These are phyloP conservation scores for Fagopyrum tataricum DNA, from an alignment of 148 eudicot species.

Conservation along the genomic window DNA sequence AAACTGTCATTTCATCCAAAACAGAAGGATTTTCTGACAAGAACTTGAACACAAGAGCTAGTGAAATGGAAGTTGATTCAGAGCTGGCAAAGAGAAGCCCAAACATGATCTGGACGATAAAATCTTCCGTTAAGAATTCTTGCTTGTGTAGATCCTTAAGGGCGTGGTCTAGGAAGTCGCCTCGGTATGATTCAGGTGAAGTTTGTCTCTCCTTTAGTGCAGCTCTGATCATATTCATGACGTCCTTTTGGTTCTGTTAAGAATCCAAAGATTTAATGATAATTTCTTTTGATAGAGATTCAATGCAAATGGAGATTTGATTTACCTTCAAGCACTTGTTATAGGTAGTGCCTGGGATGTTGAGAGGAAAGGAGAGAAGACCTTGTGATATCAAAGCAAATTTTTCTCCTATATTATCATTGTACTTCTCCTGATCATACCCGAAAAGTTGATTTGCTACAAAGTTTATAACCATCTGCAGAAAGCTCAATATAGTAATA, in stretches of 20 bases:
- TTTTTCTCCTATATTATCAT: constrained; percentile 26
- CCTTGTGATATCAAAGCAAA: constrained; percentile 29
- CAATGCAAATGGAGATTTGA: neutral
- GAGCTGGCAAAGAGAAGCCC: constrained; percentile 44
- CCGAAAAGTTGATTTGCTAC: constrained; percentile 31
- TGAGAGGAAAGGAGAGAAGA: constrained; percentile 32
- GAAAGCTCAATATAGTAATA: neutral
- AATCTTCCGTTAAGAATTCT: constrained; percentile 39
- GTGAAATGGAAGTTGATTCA: constrained; percentile 32
- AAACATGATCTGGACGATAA: constrained; percentile 38
- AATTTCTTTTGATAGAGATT: neutral
- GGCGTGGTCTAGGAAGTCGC: constrained; percentile 36
- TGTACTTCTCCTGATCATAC: constrained; percentile 24
- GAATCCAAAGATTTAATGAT: neutral
- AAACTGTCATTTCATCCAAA: constrained; percentile 31
- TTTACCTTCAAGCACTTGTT: constrained; percentile 33
- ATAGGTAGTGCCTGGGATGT: constrained; percentile 38
- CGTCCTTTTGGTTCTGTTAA: constrained; percentile 24
- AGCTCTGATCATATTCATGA: constrained; percentile 28
- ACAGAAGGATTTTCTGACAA: constrained; percentile 38
- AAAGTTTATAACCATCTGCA: constrained; percentile 32
- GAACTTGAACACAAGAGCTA: constrained; percentile 31
- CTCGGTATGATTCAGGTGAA: constrained; percentile 23
- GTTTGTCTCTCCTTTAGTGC: constrained; percentile 20
- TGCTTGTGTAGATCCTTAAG: constrained; percentile 23